Evolutionary conservation across 2,329 filamentous ascomycete genomes (phyloP).

Genomic region (Penicillium sp.): DNA sequence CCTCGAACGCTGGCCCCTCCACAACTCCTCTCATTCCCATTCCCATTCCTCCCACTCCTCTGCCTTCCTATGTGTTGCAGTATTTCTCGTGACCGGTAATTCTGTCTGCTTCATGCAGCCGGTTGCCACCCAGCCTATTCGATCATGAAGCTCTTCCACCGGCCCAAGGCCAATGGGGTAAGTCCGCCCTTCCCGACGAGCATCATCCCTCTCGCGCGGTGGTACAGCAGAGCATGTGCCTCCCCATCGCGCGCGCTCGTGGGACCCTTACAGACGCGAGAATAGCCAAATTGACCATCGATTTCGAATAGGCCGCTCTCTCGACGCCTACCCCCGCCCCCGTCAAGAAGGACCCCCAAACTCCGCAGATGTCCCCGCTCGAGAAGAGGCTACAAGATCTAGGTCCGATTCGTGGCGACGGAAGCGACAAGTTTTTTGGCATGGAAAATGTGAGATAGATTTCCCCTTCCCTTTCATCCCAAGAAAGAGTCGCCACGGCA

Average conservation of each 20-base stretch:
- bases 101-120: conserved; percentile 25
- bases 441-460: conserved; percentile 83
- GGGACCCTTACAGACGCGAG: conserved; percentile 17
- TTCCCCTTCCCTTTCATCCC: background rate
- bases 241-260: conserved; percentile 13
- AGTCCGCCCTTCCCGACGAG: conserved; percentile 17
- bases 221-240: conserved; percentile 17
- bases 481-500: background rate
- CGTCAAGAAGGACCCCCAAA: conserved; percentile 64
- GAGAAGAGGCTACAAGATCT: conserved; percentile 81
- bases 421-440: conserved; percentile 97
- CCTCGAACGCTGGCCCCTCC: conserved; percentile 15
- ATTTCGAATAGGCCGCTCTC: conserved; percentile 48
- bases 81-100: conserved; percentile 4
- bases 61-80: conserved; percentile 14
- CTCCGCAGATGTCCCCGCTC: conserved; percentile 61
- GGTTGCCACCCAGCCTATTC: conserved; percentile 26
- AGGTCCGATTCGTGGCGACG: conserved; percentile 80
- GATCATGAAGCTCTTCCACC: conserved; percentile 47
- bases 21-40: background rate
- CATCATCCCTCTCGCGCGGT: conserved; percentile 17
- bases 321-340: conserved; percentile 52
- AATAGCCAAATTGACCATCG: conserved; percentile 21
- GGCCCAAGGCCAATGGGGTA: conserved; percentile 46
- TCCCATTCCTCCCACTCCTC: conserved; percentile 23